These are phyloP conservation scores for Aspergillus carbonarius DNA, from an alignment of 2,329 filamentous ascomycete species.

Conservation along the genomic window DNA sequence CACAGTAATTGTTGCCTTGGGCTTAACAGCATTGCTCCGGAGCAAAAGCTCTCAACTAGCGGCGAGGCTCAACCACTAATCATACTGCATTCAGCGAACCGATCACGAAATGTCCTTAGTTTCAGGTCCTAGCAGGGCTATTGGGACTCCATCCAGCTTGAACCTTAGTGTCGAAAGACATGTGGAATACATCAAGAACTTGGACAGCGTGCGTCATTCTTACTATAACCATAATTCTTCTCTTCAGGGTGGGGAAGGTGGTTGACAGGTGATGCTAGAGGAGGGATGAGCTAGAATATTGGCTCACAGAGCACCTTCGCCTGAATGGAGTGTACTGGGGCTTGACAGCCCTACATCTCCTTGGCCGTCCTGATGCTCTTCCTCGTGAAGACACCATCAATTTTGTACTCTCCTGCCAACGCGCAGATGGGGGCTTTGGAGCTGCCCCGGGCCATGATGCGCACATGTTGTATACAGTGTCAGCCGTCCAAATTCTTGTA, in stretches of 20 bases:
- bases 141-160: constrained; percentile 46
- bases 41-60: neutral
- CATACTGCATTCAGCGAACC: neutral
- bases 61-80: neutral
- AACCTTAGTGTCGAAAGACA: constrained; percentile 64
- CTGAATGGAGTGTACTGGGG: constrained; percentile 98
- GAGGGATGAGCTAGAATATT: constrained; percentile 95
- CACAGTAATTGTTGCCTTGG: neutral
- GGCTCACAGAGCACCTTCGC: constrained; percentile 93
- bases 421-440: constrained; percentile 85
- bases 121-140: constrained; percentile 59
- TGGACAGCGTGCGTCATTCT: constrained; percentile 70
- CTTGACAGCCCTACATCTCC: constrained; percentile 79
- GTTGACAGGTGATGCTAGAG: constrained; percentile 55
- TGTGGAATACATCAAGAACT: constrained; percentile 86
- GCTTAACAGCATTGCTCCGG: neutral
- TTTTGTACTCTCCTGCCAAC: constrained; percentile 94
- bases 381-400: constrained; percentile 78
- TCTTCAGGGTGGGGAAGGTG: constrained; percentile 20
- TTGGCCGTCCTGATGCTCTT: constrained; percentile 77
- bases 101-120: constrained; percentile 55
- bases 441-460: constrained; percentile 92
- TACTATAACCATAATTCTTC: constrained; percentile 22
- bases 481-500: constrained; percentile 88
- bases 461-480: constrained; percentile 94